phyloP scores from a whole-genome alignment of 2,329 filamentous ascomycete genomes.

The Akanthomyces muscarius region DNA sequence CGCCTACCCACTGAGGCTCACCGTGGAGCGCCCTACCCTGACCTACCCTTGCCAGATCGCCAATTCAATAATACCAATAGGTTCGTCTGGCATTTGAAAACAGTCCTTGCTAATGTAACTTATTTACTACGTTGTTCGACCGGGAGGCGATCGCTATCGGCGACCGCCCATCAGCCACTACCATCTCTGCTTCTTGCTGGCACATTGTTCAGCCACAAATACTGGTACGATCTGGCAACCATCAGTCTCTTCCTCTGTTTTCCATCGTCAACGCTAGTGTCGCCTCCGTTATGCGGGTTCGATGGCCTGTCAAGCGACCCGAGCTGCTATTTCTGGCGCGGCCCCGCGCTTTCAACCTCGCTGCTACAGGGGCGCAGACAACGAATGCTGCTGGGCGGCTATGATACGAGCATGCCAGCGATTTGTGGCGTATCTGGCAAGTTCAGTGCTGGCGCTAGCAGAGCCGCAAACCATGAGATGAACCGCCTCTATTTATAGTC shows the following conservation, averaged over 20 bases:
- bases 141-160: neutral
- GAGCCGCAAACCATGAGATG: neutral
- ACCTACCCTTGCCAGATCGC: slow-evolving; percentile 1
- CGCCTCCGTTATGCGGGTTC: neutral
- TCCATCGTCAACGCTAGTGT: neutral
- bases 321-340: slow-evolving; percentile 12
- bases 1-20: neutral
- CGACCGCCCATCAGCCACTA: neutral
- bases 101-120: slow-evolving; percentile 1
- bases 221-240: neutral
- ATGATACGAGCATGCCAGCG: neutral
- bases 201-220: neutral
- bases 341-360: slow-evolving; percentile 7
- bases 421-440: neutral
- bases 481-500: slow-evolving; percentile 8
- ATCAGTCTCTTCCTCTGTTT: neutral
- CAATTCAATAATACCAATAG: neutral
- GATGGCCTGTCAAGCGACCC: neutral
- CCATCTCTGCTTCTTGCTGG: neutral
- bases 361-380: neutral
- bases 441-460: neutral
- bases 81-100: slow-evolving; percentile 9
- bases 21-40: neutral
- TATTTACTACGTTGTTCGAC: neutral
- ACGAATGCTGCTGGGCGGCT: neutral